Evolutionary conservation across 164 flowering plant species (phyloP).

Genomic region (Euptelea pleiosperma): DNA sequence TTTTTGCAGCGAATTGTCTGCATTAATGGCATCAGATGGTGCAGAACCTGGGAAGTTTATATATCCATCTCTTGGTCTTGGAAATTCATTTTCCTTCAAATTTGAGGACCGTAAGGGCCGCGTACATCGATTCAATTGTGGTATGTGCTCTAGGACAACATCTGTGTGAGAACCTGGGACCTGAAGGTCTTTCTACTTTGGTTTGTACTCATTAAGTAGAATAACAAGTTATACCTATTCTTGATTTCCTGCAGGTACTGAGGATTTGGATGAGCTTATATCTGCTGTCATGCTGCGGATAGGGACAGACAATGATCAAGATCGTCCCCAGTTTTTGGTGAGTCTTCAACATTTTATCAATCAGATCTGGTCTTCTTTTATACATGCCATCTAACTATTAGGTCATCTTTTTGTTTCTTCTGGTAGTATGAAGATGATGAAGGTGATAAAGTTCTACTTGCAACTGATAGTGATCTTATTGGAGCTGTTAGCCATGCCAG

Average conservation of each 20-base stretch:
- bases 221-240: conserved; percentile 1
- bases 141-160: conserved; percentile 24
- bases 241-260: conserved; percentile 46
- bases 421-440: conserved; percentile 95
- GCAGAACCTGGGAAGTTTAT: conserved; percentile 46
- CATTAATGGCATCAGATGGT: conserved; percentile 59
- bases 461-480: conserved; percentile 71
- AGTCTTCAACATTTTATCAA: conserved; percentile 7
- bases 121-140: conserved; percentile 80
- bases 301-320: conserved; percentile 37
- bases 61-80: conserved; percentile 86
- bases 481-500: conserved; percentile 81
- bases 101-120: conserved; percentile 82
- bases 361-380: neutral
- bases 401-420: conserved; percentile 11
- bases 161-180: neutral
- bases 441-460: conserved; percentile 79
- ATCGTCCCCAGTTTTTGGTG: conserved; percentile 72
- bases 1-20: conserved; percentile 74
- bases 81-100: conserved; percentile 81
- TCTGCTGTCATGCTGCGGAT: conserved; percentile 69
- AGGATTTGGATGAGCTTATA: conserved; percentile 65
- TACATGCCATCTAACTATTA: neutral
- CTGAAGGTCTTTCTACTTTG: neutral
- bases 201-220: neutral